phyloP scores from a whole-genome alignment of 129 eudicot genomes.

The Escallonia herrerae region DNA sequence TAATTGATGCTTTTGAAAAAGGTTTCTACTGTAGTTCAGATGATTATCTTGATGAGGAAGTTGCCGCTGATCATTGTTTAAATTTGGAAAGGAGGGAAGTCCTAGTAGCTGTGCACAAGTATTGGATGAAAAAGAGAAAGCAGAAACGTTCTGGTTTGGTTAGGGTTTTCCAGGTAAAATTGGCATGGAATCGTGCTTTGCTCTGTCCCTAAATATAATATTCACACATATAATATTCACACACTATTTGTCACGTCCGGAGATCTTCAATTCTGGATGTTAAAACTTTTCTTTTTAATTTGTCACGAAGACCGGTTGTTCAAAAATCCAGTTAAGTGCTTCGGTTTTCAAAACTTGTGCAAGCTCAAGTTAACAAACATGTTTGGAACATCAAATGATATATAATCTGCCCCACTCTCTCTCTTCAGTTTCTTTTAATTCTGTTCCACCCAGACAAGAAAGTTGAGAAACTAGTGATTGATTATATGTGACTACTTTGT shows the following conservation, averaged over 20 bases:
- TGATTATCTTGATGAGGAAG: slow-evolving; percentile 39
- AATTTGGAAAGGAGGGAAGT: slow-evolving; percentile 44
- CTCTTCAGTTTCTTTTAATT: no score
- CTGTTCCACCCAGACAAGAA: no score
- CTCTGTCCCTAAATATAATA: not conserved
- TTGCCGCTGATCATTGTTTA: slow-evolving; percentile 33
- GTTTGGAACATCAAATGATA: no score
- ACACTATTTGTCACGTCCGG: no score
- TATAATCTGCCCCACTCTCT: no score
- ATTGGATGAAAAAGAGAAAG: slow-evolving; percentile 72
- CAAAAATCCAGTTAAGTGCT: not conserved
- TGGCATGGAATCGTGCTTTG: not conserved
- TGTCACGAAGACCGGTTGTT: not conserved
- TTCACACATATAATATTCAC: not conserved
- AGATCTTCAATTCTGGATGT: no score
- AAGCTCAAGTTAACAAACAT: no score
- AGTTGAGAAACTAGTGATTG: no score
- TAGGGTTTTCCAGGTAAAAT: slow-evolving; percentile 72
- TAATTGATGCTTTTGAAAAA: slow-evolving; percentile 74
- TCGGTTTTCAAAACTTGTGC: not conserved
- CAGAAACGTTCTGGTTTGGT: slow-evolving; percentile 50
- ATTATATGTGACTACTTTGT: no score
- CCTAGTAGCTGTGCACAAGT: slow-evolving; percentile 48
- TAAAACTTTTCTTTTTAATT: not conserved
- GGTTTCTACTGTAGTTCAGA: slow-evolving; percentile 48